Evolutionary conservation across 345 rosid genomes (phyloP), one percentile per base, ranked within the genome.

Genomic region (Boechera stricta): DNA sequence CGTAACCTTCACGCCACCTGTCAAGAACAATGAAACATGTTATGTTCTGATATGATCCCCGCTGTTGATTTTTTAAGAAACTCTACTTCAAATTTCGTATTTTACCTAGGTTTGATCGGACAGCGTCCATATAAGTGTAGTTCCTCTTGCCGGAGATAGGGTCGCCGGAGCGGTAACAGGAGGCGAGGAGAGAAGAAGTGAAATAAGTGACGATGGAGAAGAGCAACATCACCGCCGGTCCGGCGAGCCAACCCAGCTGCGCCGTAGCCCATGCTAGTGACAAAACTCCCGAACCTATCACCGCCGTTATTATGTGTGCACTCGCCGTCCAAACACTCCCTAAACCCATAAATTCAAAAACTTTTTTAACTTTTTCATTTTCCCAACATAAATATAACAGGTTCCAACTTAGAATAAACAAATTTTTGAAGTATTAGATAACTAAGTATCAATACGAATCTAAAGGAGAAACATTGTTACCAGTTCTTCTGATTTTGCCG

Each of bases 401-500:
- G 57, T 28, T 26, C 1, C 4, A 1, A 55, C 1, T 55, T 53
- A 10, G 2, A 53, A 10, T 10, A 24, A 2, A 38, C 10, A 38
- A 2, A 0, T 0, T 7, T 7, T 7, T 33, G 26, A 58, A 58
- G n/a, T 32, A 18, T 12, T 6, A 56, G 12, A 13, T 33, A 35
- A 57, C 26, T 16, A 58, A 21, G 45, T 38, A 16, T 16, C 32
- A n/a, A 15, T 21, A 2, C 31, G 36, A 39, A 54, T 36, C 6
- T 10, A 15, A 32, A 38, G 13, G 15, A 6, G 65, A 69, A 31
- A 35, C 4, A 3, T 13, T 31, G 10, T 38, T 77, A 91, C 98
- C 97, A 57, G 91, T 87, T 84, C 98, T 61, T 74, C 87, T 90
- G 75, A 51, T 84, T 21, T 84, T 87, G 5, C 91, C 97, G 6